These are phyloP conservation scores for Calcarisporium arbuscula DNA, from an alignment of 2,329 filamentous ascomycete species.

Conservation along the genomic window DNA sequence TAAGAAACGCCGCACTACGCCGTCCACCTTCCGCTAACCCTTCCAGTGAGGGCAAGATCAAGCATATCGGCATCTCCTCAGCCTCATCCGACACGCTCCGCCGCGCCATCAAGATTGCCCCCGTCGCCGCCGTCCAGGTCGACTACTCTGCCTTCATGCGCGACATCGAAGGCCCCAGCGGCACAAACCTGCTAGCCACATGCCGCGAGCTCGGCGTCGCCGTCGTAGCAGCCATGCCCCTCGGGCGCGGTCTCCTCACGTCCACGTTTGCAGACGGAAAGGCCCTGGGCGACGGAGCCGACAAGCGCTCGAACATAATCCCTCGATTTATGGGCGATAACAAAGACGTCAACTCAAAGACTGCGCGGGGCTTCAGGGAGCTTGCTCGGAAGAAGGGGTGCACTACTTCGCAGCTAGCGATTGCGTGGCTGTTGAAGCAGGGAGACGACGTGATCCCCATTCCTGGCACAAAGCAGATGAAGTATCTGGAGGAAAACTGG, in stretches of 20 bases:
- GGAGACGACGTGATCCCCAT: conserved; percentile 53
- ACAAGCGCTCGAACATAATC: conserved; percentile 14
- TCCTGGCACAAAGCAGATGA: conserved; percentile 36
- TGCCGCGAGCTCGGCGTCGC: conserved; percentile 50
- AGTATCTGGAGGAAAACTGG: conserved; percentile 33
- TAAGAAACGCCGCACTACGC: too few relatives aligned
- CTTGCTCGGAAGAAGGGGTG: conserved; percentile 35
- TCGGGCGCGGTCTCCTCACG: conserved; percentile 52
- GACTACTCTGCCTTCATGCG: conserved; percentile 49
- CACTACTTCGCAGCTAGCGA: conserved; percentile 48
- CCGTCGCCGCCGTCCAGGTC: conserved; percentile 44
- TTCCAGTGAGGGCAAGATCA: too few relatives aligned
- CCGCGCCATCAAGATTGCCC: conserved; percentile 42
- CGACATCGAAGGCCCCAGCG: conserved; percentile 50
- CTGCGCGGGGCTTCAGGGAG: too few relatives aligned
- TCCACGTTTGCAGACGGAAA: conserved; percentile 38
- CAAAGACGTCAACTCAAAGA: conserved; percentile 13
- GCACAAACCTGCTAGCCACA: conserved; percentile 43
- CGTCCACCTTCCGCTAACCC: too few relatives aligned
- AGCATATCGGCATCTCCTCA: too few relatives aligned
- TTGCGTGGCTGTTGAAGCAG: conserved; percentile 56
- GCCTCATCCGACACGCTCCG: conserved; percentile 41
- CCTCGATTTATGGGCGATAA: conserved; percentile 45
- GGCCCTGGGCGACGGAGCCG: conserved; percentile 34
- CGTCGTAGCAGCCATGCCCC: conserved; percentile 51